Evolutionary conservation across 164 flowering plant species (phyloP), one percentile per base, ranked within the genome.

Genomic region (Macadamia integrifolia): DNA sequence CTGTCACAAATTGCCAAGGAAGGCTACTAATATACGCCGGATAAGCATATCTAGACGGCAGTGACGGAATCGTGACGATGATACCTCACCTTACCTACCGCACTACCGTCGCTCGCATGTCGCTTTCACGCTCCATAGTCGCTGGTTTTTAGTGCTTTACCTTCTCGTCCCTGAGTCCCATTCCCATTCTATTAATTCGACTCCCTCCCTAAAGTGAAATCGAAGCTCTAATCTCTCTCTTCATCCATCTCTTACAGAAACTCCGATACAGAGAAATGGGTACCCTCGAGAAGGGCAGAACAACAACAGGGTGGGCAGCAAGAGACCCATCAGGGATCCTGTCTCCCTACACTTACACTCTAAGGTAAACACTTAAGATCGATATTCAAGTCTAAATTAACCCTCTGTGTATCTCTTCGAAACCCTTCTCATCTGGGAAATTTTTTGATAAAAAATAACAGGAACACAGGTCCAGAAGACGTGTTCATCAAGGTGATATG

Each of bases 381-480:
- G 15, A 6, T n/a, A 46, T 46, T 46, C 50, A 53, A 53, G 14
- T 17, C 17, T 17, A 14, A 53, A 53, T 12, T 35, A 35, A 35
- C 5, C 40, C 3, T 35, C 40, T 35, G 40, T 49, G 2, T 49
- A 14, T 49, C 53, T 49, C 14, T 14, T 49, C 11, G 15, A 4
- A 14, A 3, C 8, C 8, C 53, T 49, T 49, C 53, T 49, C 15
- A 10, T 35, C 40, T 35, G 40, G 3, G 40, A 2, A 35, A 35
- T 2, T 35, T 82, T 82, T 62, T 89, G 94, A 79, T 66, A 75
- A 35, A 75, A 43, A 53, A n/a, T 60, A 65, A 71, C 97, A 92
- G 99, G 67, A 74, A 76, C 60, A 89, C 97, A 40, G 98, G 96
- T 14, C 82, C 93, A 14, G 91, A 89, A 62, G 99, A 94, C 79